Conservation (phyloP, 2,329 filamentous ascomycete genomes). For the Cytospora leucostoma region DNA sequence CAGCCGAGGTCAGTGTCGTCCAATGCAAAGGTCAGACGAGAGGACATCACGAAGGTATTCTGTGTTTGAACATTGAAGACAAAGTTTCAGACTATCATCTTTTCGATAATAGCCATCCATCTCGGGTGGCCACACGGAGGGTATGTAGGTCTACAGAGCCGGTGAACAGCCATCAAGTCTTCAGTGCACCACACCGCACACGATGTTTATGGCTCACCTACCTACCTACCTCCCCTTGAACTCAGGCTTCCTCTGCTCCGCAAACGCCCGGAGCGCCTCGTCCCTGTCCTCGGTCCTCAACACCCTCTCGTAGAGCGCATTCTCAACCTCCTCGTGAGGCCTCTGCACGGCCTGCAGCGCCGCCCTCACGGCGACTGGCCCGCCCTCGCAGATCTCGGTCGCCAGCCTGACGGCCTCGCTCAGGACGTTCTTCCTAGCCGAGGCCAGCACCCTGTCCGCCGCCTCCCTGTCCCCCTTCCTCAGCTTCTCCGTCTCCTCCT, state of each 20-base stretch:
- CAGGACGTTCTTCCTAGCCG: slow-evolving; percentile 68
- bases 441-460: slow-evolving; percentile 45
- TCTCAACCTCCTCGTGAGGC: slow-evolving; percentile 77
- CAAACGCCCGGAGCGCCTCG: slow-evolving; percentile 86
- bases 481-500: slow-evolving; percentile 41
- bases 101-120: too few species aligned
- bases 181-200: too few species aligned
- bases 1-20: too few species aligned
- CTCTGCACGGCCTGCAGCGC: slow-evolving; percentile 76
- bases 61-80: too few species aligned
- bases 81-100: too few species aligned
- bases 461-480: slow-evolving; percentile 49
- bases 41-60: too few species aligned
- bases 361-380: slow-evolving; percentile 78
- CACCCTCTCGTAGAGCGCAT: slow-evolving; percentile 81
- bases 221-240: slow-evolving; percentile 50
- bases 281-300: slow-evolving; percentile 81
- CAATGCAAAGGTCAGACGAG: too few species aligned
- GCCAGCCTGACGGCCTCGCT: slow-evolving; percentile 78
- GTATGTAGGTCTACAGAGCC: too few species aligned
- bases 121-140: too few species aligned
- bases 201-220: too few species aligned
- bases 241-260: slow-evolving; percentile 61
- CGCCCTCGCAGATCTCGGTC: slow-evolving; percentile 77
- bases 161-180: too few species aligned